Percentiles rank a stretch among this genome's conserved stretches.
These are phyloP conservation scores for Cordyceps farinosa DNA, from an alignment of 2,329 filamentous ascomycete species.

Conservation along the genomic window DNA sequence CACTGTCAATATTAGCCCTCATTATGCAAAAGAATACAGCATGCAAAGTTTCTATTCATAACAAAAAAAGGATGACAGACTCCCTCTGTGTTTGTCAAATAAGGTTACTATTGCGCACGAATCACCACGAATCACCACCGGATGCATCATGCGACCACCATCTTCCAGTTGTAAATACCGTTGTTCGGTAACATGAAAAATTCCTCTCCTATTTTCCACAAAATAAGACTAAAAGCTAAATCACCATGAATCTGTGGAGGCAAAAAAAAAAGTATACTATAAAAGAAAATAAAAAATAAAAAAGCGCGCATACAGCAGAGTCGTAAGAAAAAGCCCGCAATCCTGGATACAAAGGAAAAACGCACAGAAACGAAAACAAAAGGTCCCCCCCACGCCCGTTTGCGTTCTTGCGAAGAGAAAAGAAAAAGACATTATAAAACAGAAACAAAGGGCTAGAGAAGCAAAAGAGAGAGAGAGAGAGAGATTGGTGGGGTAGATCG, in stretches of 20 bases:
- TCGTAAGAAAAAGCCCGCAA: not conserved
- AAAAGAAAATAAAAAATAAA: not conserved
- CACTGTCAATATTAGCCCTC: not conserved
- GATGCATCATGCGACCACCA: too few species aligned
- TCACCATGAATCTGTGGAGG: not conserved
- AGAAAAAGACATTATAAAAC: conserved; percentile 17
- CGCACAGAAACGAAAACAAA: not conserved
- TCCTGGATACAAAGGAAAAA: not conserved
- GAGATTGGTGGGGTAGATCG: too few species aligned
- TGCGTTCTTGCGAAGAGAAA: not conserved
- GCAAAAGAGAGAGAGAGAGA: not conserved
- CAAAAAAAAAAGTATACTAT: not conserved
- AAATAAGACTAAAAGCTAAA: not conserved
- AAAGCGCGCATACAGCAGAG: not conserved
- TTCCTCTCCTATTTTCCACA: not conserved
- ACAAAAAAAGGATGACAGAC: not conserved
- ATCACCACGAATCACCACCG: too few species aligned
- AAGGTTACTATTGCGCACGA: too few species aligned
- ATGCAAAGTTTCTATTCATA: not conserved
- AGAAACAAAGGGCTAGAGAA: conserved; percentile 3
- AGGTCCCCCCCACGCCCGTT: not conserved
- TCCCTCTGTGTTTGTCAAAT: too few species aligned
- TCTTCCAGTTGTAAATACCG: too few species aligned
- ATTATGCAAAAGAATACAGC: not conserved
- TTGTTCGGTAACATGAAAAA: too few species aligned